Evolutionary conservation across 306 rosid genomes (phyloP).

Genomic region (Trifolium fragiferum): DNA sequence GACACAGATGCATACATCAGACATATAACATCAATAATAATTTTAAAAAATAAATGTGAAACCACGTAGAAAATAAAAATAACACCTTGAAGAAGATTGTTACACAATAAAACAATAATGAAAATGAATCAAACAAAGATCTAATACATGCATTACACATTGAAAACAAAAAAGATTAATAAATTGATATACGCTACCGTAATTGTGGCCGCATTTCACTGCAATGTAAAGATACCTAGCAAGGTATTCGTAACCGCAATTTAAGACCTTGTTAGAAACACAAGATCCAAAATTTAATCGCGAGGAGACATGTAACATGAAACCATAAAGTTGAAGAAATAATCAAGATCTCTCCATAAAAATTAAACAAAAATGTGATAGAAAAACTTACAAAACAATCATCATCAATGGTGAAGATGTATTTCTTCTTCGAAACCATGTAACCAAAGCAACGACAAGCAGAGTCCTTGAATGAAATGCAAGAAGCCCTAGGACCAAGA

Average conservation of each 20-base stretch:
- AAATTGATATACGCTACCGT: not conserved
- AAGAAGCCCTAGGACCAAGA: conserved; percentile 75
- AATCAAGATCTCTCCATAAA: conserved; percentile 8
- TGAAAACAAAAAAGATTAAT: no score
- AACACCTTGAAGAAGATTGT: no score
- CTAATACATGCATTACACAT: conserved; percentile 3
- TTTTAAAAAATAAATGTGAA: no score
- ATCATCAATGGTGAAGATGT: conserved; percentile 88
- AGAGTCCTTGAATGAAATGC: conserved; percentile 93
- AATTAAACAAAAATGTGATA: not conserved
- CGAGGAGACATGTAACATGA: not conserved
- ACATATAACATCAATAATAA: no score
- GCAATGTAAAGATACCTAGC: not conserved
- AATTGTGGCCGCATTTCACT: not conserved
- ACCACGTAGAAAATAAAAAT: no score
- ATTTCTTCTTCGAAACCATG: conserved; percentile 95
- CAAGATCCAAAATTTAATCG: conserved; percentile 21
- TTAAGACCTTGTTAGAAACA: not conserved
- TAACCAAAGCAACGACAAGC: conserved; percentile 96
- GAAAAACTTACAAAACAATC: conserved; percentile 76
- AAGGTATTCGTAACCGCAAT: not conserved
- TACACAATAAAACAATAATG: no score
- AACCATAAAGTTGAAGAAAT: not conserved
- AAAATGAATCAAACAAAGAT: not conserved
- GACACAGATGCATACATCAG: no score